Conservation (phyloP, 73 alveolate genomes). For the Symbiodinium pilosum region DNA sequence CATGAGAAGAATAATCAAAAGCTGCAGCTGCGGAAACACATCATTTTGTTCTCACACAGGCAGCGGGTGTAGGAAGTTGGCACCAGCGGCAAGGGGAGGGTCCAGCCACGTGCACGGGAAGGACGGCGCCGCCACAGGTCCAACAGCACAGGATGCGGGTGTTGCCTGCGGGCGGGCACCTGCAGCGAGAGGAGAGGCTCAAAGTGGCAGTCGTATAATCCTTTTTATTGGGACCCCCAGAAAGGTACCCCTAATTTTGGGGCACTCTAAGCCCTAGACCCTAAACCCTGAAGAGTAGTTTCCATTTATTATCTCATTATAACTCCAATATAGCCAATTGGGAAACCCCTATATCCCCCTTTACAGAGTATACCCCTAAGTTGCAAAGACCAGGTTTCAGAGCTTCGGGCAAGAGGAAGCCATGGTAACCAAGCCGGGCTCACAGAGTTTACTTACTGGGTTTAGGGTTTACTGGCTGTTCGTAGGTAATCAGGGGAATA, state of each 20-base stretch:
- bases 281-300: too few species aligned
- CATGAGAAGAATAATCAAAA: background rate
- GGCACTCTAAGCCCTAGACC: too few species aligned
- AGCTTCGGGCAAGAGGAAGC: slow-evolving; percentile 10
- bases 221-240: too few species aligned
- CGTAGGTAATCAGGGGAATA: too few species aligned
- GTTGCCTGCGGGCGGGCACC: background rate
- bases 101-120: background rate
- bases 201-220: too few species aligned
- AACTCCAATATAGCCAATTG: too few species aligned
- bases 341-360: too few species aligned
- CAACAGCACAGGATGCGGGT: background rate
- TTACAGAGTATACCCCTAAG: background rate
- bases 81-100: background rate
- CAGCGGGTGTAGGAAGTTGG: background rate
- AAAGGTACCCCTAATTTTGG: too few species aligned
- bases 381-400: background rate
- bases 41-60: background rate
- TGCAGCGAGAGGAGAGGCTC: background rate
- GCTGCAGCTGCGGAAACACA: too few species aligned
- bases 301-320: too few species aligned
- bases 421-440: background rate
- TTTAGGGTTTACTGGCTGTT: background rate
- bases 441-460: too few species aligned
- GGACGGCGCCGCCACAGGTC: background rate